A percentile compares a stretch with the other conserved stretches of the same genome.
Conservation (phyloP, 305 asterid genomes). For the Caryopteris hybrid region DNA sequence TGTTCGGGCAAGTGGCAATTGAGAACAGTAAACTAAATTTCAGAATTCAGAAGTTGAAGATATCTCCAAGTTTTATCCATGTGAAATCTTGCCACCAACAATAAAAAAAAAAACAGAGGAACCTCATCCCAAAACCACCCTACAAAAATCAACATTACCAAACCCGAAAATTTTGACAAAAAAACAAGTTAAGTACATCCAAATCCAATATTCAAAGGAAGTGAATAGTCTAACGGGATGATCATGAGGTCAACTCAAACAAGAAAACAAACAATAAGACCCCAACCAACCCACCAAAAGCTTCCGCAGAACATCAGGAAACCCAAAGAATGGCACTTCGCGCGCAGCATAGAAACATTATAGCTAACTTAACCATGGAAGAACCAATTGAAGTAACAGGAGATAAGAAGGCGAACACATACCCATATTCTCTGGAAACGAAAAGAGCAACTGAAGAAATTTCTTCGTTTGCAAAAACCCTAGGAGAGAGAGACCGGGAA, state of each 20-base stretch:
- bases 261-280: background rate
- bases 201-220: background rate
- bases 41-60: background rate
- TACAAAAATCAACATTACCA: background rate
- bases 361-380: background rate
- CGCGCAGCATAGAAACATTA: background rate
- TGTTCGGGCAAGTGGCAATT: too few relatives aligned
- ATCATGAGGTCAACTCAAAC: slow-evolving; percentile 16
- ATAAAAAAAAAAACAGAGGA: background rate
- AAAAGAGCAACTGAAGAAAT: background rate
- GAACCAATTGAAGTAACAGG: background rate
- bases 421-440: slow-evolving; percentile 12
- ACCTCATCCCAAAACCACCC: background rate
- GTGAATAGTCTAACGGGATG: background rate
- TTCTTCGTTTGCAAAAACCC: slow-evolving; percentile 24
- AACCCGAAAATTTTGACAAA: background rate
- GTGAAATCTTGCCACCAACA: background rate
- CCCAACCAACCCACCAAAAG: background rate
- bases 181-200: background rate
- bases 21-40: background rate
- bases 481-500: slow-evolving; percentile 8
- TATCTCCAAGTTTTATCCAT: background rate
- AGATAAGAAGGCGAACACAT: slow-evolving; percentile 9
- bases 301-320: background rate
- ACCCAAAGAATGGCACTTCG: background rate